Percentiles rank a stretch among this genome's conserved stretches.
Conservation (phyloP, 768 basidiomycete genomes). For the Xerocomellus intermedius region DNA sequence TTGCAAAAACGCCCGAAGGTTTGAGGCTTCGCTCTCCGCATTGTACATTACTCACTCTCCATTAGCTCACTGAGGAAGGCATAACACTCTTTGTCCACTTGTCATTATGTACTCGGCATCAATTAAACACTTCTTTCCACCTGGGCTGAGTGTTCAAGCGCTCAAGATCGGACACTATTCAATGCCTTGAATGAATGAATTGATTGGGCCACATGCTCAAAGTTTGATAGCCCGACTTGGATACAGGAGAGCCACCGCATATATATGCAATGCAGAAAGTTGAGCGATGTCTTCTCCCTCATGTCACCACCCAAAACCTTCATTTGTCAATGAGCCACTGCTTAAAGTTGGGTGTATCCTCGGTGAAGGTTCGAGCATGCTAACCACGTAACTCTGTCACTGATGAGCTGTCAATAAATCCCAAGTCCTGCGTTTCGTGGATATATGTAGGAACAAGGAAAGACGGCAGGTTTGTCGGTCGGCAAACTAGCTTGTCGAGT, state of each 20-base stretch:
- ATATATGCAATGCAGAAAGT: constrained; percentile 3
- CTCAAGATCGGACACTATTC: not conserved
- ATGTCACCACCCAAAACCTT: constrained; percentile 21
- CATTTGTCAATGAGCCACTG: constrained; percentile 38
- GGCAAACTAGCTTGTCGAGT: not conserved
- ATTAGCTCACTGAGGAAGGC: constrained; percentile 45
- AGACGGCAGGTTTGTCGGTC: not conserved
- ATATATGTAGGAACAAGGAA: constrained; percentile 41
- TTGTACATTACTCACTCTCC: constrained; percentile 13
- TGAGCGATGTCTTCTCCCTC: not conserved
- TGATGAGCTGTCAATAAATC: constrained; percentile 38
- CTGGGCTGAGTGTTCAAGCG: not conserved
- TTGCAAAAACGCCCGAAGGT: constrained; percentile 92
- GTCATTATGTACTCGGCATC: constrained; percentile 20
- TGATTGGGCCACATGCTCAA: constrained; percentile 8
- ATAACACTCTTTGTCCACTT: constrained; percentile 8
- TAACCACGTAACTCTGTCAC: not conserved
- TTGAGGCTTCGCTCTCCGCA: constrained; percentile 15
- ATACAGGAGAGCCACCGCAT: constrained; percentile 2
- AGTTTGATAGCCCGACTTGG: constrained; percentile 8
- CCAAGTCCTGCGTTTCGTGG: constrained; percentile 64
- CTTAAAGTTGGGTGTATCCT: constrained; percentile 53
- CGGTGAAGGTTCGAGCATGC: constrained; percentile 53
- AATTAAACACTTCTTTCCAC: constrained; percentile 14
- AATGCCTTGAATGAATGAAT: not conserved